These are phyloP conservation scores for Neoboletus magnificus DNA, from an alignment of 768 basidiomycete species.

Conservation along the genomic window DNA sequence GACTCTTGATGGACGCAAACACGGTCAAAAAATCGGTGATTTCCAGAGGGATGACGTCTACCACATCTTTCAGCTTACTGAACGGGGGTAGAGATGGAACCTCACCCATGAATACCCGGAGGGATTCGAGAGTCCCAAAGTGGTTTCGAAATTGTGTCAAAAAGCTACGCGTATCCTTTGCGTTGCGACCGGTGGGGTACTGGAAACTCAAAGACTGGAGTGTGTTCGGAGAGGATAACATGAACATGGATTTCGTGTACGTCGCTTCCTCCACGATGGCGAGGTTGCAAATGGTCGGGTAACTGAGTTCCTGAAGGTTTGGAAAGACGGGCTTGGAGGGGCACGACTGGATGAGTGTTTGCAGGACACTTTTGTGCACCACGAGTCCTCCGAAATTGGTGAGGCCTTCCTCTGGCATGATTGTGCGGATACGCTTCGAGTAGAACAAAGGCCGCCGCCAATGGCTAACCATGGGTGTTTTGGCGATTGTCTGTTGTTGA, in stretches of 20 bases:
- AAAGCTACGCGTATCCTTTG: slow-evolving; percentile 14
- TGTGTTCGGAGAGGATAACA: slow-evolving; percentile 1
- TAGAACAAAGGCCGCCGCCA: slow-evolving; percentile 21
- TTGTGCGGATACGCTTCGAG: slow-evolving; percentile 15
- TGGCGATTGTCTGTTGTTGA: slow-evolving; percentile 11
- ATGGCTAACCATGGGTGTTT: slow-evolving; percentile 8
- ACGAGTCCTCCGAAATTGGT: slow-evolving; percentile 10
- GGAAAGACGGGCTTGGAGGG: slow-evolving; percentile 19
- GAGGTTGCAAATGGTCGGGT: slow-evolving; percentile 17
- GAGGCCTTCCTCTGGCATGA: slow-evolving; percentile 6
- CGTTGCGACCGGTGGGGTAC: slow-evolving; percentile 13
- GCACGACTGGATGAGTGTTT: slow-evolving; percentile 19
- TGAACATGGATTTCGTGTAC: slow-evolving; percentile 12
- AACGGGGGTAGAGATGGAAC: not conserved
- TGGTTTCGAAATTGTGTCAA: slow-evolving; percentile 7
- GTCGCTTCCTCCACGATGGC: slow-evolving; percentile 9
- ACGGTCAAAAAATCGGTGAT: slow-evolving; percentile 13
- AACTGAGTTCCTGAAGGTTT: slow-evolving; percentile 23
- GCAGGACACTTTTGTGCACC: slow-evolving; percentile 16
- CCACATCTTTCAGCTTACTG: not conserved
- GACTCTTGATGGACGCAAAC: slow-evolving; percentile 12
- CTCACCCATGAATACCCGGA: slow-evolving; percentile 20
- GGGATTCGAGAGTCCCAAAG: slow-evolving; percentile 11
- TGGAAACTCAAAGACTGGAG: slow-evolving; percentile 14
- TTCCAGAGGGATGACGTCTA: slow-evolving; percentile 13